Evolutionary conservation across 1,139 yeast species (phyloP), one percentile per base, ranked within the genome.

Genomic region (Suhomyces yuchorum): DNA sequence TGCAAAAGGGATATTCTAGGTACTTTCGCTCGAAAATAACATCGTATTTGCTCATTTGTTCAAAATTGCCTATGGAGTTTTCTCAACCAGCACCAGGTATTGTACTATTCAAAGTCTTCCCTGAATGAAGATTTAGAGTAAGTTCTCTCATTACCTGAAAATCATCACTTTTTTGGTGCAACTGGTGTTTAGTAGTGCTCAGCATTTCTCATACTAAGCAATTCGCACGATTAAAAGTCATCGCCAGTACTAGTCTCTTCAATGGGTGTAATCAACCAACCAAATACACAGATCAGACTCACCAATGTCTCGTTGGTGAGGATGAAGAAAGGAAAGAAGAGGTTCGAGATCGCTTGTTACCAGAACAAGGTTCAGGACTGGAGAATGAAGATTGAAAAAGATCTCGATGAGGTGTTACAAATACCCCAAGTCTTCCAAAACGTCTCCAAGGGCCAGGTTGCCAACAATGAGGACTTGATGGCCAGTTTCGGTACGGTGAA

Each of bases 311-410:
- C 99, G 22, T 74, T 93, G 51, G 97, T 93, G 44, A 79, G 95
- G 45, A 84, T 93, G 83, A 88, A 87, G 61, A 90, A 88, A 63
- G 96, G 93, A 28, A 89, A 89, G 63, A 88, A 89, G 67, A 73
- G 97, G 54, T 93, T 91, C 61, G 99, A 93, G 67, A 81, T 95
- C 42, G 99, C 98, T 0, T 93, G 99, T 63, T 93, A 93, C 66
- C 97, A 90, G 62, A 93, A 93, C 62, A 93, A 95, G 63, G 97
- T 93, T 11, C 98, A 92, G 63, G 99, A 93, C 67, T 93, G 93
- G 85, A 77, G 97, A 58, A 80, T 81, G 63, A 91, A 86, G 64
- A 85, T 84, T 9, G 99, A 95, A 63, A 93, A 89, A 58, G 97
- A 93, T 63, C 66, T 95, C 11, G 99, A 93, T 69, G 99, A 93